A percentile compares a stretch with the other conserved stretches of the same genome.
Evolutionary conservation across 805 yeast species (phyloP).

Genomic region (Candida tibetensis): DNA sequence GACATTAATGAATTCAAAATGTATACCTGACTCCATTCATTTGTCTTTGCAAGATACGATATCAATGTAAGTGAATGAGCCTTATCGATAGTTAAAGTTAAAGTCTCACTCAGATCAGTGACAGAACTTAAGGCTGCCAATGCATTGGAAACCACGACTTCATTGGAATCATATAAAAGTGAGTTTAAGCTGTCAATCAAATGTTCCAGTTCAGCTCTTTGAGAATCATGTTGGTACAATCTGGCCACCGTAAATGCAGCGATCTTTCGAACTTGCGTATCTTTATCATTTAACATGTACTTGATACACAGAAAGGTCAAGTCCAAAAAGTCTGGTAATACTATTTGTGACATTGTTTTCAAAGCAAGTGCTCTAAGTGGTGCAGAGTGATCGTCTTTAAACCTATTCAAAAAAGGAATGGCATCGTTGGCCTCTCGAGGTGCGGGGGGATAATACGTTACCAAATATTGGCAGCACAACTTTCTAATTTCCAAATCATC

Average conservation of each 20-base stretch:
- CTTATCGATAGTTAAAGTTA: conserved; percentile 54
- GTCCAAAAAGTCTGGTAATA: conserved; percentile 49
- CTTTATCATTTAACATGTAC: conserved; percentile 40
- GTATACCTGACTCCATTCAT: conserved; percentile 74
- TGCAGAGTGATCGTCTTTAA: conserved; percentile 48
- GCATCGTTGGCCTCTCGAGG: conserved; percentile 57
- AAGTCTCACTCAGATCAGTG: conserved; percentile 51
- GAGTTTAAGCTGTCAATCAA: conserved; percentile 50
- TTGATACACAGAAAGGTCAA: conserved; percentile 43
- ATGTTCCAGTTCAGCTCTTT: conserved; percentile 39
- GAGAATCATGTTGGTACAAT: conserved; percentile 54
- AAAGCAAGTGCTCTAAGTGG: conserved; percentile 58
- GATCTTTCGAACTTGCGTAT: conserved; percentile 61
- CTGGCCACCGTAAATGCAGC: conserved; percentile 71
- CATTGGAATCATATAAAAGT: conserved; percentile 53
- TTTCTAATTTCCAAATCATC: conserved; percentile 15
- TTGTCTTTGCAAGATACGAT: conserved; percentile 33
- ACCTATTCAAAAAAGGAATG: conserved; percentile 52
- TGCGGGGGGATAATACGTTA: conserved; percentile 56
- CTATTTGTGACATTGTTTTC: conserved; percentile 60
- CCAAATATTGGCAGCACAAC: conserved; percentile 65
- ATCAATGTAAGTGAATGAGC: conserved; percentile 38
- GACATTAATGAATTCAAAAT: conserved; percentile 63
- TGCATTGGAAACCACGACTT: conserved; percentile 67
- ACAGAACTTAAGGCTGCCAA: conserved; percentile 64